Conservation (phyloP, 73 alveolate genomes). For the Urostyla sp. region DNA sequence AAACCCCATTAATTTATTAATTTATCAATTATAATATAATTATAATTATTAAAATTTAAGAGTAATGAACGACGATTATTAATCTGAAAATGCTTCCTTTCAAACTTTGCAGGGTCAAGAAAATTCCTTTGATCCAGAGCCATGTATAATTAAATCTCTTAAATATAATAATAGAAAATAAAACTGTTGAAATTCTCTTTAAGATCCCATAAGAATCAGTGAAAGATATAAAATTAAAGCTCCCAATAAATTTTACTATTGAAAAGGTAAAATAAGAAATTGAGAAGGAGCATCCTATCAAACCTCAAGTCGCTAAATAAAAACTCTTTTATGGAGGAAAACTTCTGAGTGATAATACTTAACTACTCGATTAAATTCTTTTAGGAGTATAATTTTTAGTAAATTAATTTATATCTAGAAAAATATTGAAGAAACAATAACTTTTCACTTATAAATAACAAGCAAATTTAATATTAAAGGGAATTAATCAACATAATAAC, state of each 20-base stretch:
- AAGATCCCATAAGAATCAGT: constrained; percentile 58
- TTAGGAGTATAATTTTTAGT: not conserved
- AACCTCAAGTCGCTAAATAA: not conserved
- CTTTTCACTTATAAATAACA: constrained; percentile 4
- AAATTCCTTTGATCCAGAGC: too few relatives aligned
- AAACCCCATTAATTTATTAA: too few relatives aligned
- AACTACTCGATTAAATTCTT: not conserved
- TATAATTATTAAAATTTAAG: too few relatives aligned
- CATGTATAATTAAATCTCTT: too few relatives aligned
- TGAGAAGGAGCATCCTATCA: constrained; percentile 14
- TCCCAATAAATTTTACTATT: not conserved
- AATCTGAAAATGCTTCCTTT: too few relatives aligned
- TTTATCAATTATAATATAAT: too few relatives aligned
- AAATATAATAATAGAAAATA: too few relatives aligned
- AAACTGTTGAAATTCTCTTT: constrained; percentile 76
- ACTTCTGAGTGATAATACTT: not conserved
- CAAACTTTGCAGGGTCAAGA: too few relatives aligned
- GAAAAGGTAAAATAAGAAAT: constrained; percentile 18
- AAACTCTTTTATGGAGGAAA: constrained; percentile 43
- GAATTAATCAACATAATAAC: not conserved
- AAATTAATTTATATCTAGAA: constrained; percentile 4
- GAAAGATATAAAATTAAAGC: not conserved
- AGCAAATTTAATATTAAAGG: constrained; percentile 8
- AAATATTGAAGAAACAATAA: not conserved
- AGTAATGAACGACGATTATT: too few relatives aligned